Evolutionary conservation across 192 early-diverging fungal species (phyloP).

Genomic region (Backusella sp.): DNA sequence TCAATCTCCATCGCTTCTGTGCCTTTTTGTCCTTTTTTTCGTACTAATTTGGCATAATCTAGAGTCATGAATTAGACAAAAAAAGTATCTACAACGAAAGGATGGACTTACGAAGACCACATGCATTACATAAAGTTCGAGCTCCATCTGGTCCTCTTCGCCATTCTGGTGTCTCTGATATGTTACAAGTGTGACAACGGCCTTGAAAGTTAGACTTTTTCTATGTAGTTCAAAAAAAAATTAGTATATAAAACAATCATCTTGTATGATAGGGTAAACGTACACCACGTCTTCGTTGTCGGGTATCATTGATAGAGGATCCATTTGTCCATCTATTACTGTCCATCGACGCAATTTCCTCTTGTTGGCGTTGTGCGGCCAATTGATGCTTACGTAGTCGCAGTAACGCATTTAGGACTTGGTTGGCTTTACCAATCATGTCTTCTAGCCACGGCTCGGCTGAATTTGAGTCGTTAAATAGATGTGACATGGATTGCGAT

Average conservation of each 20-base stretch:
- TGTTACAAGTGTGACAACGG: conserved; percentile 77
- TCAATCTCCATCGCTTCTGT: not conserved
- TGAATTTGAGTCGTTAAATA: conserved; percentile 6
- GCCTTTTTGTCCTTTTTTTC: conserved; percentile 11
- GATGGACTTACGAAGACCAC: conserved; percentile 47
- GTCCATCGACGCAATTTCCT: not conserved
- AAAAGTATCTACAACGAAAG: not conserved
- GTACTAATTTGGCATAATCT: conserved; percentile 16
- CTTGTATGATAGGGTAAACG: not conserved
- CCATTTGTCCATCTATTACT: not conserved
- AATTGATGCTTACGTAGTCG: conserved; percentile 22
- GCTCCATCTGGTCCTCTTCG: conserved; percentile 58
- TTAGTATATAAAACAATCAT: not conserved
- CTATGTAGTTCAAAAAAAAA: conserved; percentile 13
- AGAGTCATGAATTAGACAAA: not conserved
- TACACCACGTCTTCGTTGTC: conserved; percentile 24
- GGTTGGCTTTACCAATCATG: conserved; percentile 25
- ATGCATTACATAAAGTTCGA: conserved; percentile 45
- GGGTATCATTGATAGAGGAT: not conserved
- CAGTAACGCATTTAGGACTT: conserved; percentile 20
- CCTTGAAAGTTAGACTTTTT: conserved; percentile 63
- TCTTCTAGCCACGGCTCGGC: conserved; percentile 26
- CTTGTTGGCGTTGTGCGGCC: conserved; percentile 6
- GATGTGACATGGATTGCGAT: not conserved
- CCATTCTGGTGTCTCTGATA: conserved; percentile 50